phyloP scores from a whole-genome alignment of 495 filamentous ascomycete species.

The Podospora pseudocomata region DNA sequence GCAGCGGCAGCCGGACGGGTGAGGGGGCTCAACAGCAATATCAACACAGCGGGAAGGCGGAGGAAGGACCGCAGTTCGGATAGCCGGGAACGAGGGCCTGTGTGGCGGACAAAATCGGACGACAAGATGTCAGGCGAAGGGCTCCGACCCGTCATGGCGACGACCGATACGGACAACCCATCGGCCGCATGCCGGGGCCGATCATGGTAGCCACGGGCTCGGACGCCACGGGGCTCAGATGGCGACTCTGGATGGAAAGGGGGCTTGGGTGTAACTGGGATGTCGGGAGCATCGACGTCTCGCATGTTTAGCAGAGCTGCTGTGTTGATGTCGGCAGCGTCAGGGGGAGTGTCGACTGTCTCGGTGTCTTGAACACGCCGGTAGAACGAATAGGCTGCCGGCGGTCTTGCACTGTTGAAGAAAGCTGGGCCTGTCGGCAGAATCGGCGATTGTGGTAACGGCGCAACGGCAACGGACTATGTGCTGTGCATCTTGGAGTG shows the following conservation, averaged over 20 bases:
- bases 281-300: neutral
- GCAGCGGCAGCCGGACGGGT: slow-evolving; percentile 48
- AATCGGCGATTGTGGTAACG: neutral
- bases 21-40: slow-evolving; percentile 29
- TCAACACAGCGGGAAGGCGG: slow-evolving; percentile 2
- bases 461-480: slow-evolving; percentile 8
- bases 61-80: slow-evolving; percentile 4
- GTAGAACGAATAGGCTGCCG: neutral
- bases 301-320: neutral
- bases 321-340: neutral
- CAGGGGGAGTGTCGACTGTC: neutral
- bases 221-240: neutral
- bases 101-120: neutral
- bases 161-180: neutral
- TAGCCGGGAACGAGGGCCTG: neutral
- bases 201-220: neutral
- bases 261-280: neutral
- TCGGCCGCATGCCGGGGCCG: slow-evolving; percentile 1
- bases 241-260: neutral
- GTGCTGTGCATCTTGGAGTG: slow-evolving; percentile 15
- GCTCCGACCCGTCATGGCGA: neutral
- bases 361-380: neutral
- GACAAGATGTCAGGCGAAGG: neutral
- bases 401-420: neutral
- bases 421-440: neutral